phyloP scores from a whole-genome alignment of 139 green algal genomes.

The Haematococcus sp. region DNA sequence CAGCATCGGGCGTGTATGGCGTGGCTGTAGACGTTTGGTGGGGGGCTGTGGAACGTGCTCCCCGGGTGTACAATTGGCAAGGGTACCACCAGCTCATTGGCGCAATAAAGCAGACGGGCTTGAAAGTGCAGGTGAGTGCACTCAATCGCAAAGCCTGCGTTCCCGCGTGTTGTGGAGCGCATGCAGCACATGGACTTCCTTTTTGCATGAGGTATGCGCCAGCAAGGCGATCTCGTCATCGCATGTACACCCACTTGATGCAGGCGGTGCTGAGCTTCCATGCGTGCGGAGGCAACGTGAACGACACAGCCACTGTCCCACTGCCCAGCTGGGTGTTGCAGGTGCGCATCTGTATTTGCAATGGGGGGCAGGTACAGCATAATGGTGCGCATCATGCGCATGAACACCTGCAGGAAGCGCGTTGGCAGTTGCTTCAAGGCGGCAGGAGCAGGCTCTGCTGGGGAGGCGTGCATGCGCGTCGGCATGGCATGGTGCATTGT shows the following conservation, averaged over 20 bases:
- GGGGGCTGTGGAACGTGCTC: conserved; percentile 81
- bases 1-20: conserved; percentile 69
- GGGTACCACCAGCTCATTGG: conserved; percentile 83
- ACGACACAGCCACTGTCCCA: conserved; percentile 77
- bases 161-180: background rate
- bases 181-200: too few species aligned
- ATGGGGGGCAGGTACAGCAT: too few species aligned
- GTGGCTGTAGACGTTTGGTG: conserved; percentile 92
- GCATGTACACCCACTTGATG: background rate
- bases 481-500: too few species aligned
- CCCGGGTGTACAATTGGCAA: conserved; percentile 76
- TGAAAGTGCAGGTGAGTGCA: conserved; percentile 69
- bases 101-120: conserved; percentile 62
- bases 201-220: too few species aligned
- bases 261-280: conserved; percentile 94
- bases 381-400: conserved; percentile 30
- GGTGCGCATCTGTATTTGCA: too few species aligned
- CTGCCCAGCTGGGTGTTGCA: conserved; percentile 83
- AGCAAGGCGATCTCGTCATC: too few species aligned
- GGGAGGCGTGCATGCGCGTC: too few species aligned
- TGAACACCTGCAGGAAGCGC: too few species aligned
- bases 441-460: too few species aligned
- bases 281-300: conserved; percentile 92
- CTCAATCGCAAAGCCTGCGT: background rate
- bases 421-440: too few species aligned